phyloP scores from a whole-genome alignment of 148 eudicot genomes.

The Persicaria maculosa region DNA sequence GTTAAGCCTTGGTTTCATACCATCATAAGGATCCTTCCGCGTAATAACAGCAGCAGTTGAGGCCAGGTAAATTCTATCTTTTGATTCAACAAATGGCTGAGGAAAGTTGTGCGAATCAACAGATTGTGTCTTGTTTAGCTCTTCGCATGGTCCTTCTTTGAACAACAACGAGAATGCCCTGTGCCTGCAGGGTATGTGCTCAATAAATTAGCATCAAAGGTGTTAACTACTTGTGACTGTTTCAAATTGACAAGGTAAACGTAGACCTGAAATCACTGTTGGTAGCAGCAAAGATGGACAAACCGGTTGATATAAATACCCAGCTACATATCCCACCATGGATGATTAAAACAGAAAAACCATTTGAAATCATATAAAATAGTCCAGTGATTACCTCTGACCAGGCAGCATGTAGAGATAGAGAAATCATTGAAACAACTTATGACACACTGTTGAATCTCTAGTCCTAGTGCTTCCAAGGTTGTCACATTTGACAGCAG shows the following conservation, averaged over 20 bases:
- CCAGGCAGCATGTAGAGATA: too few species aligned
- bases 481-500: too few species aligned
- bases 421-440: too few species aligned
- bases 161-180: slow-evolving; percentile 80
- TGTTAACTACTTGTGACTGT: not conserved
- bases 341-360: slow-evolving; percentile 10
- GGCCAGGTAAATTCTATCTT: slow-evolving; percentile 62
- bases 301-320: slow-evolving; percentile 92
- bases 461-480: too few species aligned
- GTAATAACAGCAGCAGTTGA: slow-evolving; percentile 75
- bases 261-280: slow-evolving; percentile 84
- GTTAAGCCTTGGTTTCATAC: slow-evolving; percentile 48
- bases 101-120: slow-evolving; percentile 85
- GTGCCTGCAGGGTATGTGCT: slow-evolving; percentile 36
- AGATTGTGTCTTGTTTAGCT: slow-evolving; percentile 62
- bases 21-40: slow-evolving; percentile 43
- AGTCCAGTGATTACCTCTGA: too few species aligned
- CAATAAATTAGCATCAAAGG: not conserved
- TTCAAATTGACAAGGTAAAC: not conserved
- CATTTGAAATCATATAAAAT: too few species aligned
- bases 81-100: slow-evolving; percentile 55
- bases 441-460: too few species aligned
- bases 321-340: slow-evolving; percentile 98
- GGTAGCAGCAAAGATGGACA: slow-evolving; percentile 84
- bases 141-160: slow-evolving; percentile 70